Base-by-base conservation (phyloP, 2,329 filamentous ascomycete genomes). In the Dichotomopilus funicola region DNA sequence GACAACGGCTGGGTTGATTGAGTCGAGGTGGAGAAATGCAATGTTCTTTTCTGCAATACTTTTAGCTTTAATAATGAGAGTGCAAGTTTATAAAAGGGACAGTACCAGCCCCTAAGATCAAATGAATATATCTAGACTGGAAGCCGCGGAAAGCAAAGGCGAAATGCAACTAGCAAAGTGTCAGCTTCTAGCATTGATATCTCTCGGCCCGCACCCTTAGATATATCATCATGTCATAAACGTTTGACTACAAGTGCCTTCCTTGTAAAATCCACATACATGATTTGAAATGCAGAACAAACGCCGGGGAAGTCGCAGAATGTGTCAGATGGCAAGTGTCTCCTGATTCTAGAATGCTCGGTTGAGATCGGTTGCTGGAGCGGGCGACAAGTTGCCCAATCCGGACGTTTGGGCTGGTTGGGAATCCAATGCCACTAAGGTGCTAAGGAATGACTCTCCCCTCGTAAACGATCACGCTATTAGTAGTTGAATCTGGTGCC, bases 351-450 rank as follows among this genome's bases (percentile, higher is more conserved):
- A 38, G 13, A 13, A 13, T 36, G 11, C n/a, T 13, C 34, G 40
- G 40, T 33, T 6, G 11, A 35, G 43, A 42, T 50, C 40, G 40
- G 35, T 33, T 48, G 49, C 38, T 13, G 38, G 44, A 19, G 6
- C 19, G 49, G 40, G 40, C 3, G 11, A 42, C 11, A 37, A 47
- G 47, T 38, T 56, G 53, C 53, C 50, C 52, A 53, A 57, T 51
- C 45, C 42, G 44, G 51, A 57, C 27, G n/a, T 34, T 56, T 55
- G 19, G 53, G 47, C 51, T 40, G 51, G 51, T 44, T 27, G 36
- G 19, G 42, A 12, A 41, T 41, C 43, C 44, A 50, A 54, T 41
- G 50, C 54, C 50, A 45, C 57, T 13, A 8, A 38, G 8, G 42
- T 35, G 35, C 41, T 48, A 37, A n/a, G 13, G 3, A 37, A 41